Percentiles rank a stretch among this genome's conserved stretches.
Evolutionary conservation across 305 asterid species (phyloP).

Genomic region (Plantago rigida): DNA sequence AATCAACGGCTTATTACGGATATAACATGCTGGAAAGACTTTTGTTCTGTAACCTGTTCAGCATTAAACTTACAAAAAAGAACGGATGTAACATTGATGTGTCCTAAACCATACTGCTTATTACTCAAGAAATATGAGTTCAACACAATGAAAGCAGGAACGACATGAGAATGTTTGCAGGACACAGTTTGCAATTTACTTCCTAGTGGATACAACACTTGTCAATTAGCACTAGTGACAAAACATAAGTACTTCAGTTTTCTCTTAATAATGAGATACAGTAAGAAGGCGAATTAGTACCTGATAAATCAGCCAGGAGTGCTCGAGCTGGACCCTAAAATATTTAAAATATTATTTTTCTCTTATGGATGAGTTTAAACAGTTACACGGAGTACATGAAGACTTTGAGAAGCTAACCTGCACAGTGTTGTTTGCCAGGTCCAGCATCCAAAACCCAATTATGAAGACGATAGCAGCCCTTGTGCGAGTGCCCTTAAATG

Average conservation of each 20-base stretch:
- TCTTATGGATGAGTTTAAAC: constrained; percentile 1
- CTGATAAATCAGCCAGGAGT: constrained; percentile 97
- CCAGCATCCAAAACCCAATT: constrained; percentile 97
- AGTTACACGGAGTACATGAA: constrained; percentile 9
- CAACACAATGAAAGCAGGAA: background rate
- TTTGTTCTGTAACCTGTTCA: too few species aligned
- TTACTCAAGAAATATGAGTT: background rate
- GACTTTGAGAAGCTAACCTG: constrained; percentile 53
- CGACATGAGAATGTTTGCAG: background rate
- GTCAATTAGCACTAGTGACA: background rate
- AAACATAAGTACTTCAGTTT: background rate
- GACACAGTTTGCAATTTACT: constrained; percentile 6
- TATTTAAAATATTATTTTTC: constrained; percentile 20
- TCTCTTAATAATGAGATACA: constrained; percentile 17
- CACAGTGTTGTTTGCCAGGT: constrained; percentile 98
- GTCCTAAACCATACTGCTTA: background rate
- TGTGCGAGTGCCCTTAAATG: constrained; percentile 91
- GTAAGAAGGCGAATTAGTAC: constrained; percentile 32
- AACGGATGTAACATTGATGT: background rate
- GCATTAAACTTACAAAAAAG: background rate
- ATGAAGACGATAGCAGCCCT: constrained; percentile 87
- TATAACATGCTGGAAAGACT: too few species aligned
- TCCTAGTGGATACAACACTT: constrained; percentile 3
- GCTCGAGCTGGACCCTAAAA: constrained; percentile 99
- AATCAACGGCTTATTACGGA: too few species aligned